A percentile compares a stretch with the other conserved stretches of the same genome.
Conservation (phyloP, 192 early-diverging fungal genomes). For the Podila verticillata region DNA sequence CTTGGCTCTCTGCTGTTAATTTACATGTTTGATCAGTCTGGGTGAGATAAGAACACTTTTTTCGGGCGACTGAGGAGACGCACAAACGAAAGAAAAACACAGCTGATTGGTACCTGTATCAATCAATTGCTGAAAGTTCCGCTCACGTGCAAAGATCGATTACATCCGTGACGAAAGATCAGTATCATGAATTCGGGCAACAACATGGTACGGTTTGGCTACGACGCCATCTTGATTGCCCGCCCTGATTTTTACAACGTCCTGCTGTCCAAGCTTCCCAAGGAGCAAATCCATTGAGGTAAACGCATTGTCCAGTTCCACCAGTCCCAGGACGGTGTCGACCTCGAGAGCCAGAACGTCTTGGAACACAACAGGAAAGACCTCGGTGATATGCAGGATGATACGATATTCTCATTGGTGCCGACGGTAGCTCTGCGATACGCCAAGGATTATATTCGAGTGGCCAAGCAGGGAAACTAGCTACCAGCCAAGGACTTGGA, state of each 20-base stretch:
- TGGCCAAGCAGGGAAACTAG: conserved; percentile 4
- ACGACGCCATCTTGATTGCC: conserved; percentile 9
- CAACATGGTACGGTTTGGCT: conserved; percentile 11
- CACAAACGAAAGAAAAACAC: no score
- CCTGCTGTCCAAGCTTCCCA: not conserved
- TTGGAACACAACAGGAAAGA: not conserved
- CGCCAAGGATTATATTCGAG: conserved; percentile 9
- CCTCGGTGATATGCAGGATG: not conserved
- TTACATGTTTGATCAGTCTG: conserved; percentile 23
- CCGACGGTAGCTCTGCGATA: conserved; percentile 22
- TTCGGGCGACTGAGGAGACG: not conserved
- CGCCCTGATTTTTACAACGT: not conserved
- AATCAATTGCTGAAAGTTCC: conserved; percentile 11
- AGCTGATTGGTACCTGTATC: no score
- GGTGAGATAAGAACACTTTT: conserved; percentile 6
- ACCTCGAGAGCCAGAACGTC: not conserved
- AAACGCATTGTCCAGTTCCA: not conserved
- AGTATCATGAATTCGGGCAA: conserved; percentile 16
- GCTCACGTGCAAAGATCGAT: conserved; percentile 20
- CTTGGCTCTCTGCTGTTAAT: conserved; percentile 29
- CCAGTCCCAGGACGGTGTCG: no score
- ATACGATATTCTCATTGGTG: conserved; percentile 12
- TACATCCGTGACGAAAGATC: conserved; percentile 24
- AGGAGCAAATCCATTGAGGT: not conserved
- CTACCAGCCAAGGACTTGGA: conserved; percentile 12